A percentile compares a stretch with the other conserved stretches of the same genome.
These are phyloP conservation scores for Pythium volutum DNA, from an alignment of 352 stramenopile species.

Conservation along the genomic window DNA sequence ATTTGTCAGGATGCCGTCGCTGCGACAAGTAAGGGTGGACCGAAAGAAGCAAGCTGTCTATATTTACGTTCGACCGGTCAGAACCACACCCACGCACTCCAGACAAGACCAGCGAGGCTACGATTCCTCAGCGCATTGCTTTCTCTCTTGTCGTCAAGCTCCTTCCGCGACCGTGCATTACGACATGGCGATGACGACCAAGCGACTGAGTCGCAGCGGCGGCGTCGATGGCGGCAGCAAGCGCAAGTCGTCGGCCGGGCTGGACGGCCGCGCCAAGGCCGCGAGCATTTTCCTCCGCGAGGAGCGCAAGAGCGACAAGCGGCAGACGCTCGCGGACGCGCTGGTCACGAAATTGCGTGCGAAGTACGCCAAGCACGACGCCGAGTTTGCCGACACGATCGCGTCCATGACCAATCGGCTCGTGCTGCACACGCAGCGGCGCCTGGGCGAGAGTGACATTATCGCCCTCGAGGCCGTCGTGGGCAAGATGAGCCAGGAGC, in stretches of 20 bases:
- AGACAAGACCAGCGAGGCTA: neutral
- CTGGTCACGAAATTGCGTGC: conserved; percentile 39
- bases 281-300: conserved; percentile 38
- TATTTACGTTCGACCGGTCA: neutral
- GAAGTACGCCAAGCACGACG: conserved; percentile 65
- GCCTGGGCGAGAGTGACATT: conserved; percentile 56
- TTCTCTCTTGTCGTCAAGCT: neutral
- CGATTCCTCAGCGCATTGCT: neutral
- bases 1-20: neutral
- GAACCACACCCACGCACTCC: neutral
- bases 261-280: conserved; percentile 31
- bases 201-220: conserved; percentile 22
- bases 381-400: conserved; percentile 53
- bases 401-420: conserved; percentile 48
- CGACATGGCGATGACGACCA: conserved; percentile 21
- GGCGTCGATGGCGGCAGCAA: conserved; percentile 3
- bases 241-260: conserved; percentile 6
- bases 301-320: conserved; percentile 61
- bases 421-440: conserved; percentile 46
- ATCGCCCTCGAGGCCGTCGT: conserved; percentile 57
- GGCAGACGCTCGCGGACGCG: conserved; percentile 50
- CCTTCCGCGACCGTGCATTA: too few relatives aligned
- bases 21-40: neutral
- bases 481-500: conserved; percentile 62
- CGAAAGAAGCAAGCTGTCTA: neutral